These are phyloP conservation scores for Flaveria brownii DNA, from an alignment of 129 eudicot species.

Conservation along the genomic window DNA sequence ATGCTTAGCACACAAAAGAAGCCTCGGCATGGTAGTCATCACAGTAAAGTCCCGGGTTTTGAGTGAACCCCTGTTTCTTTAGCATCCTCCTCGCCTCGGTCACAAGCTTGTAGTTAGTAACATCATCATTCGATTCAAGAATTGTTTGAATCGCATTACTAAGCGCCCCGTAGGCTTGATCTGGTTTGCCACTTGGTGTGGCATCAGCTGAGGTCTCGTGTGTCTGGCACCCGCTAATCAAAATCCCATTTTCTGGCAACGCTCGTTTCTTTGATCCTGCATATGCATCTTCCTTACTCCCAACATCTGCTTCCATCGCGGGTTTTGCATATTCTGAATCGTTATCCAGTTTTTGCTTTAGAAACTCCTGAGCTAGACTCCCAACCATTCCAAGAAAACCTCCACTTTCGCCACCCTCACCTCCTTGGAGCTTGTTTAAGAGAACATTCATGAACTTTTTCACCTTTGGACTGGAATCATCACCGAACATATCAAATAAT, in stretches of 20 bases:
- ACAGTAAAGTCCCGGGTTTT: conserved; percentile 92
- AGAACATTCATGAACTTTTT: conserved; percentile 79
- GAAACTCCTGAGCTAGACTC: conserved; percentile 71
- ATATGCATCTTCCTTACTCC: conserved; percentile 53
- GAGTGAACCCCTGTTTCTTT: conserved; percentile 84
- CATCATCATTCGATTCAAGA: conserved; percentile 44
- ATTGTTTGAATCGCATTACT: conserved; percentile 89
- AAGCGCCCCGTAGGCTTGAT: conserved; percentile 85
- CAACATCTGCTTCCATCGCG: conserved; percentile 48
- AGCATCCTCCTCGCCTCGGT: conserved; percentile 65
- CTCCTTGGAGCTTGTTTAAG: conserved; percentile 54
- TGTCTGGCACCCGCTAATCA: conserved; percentile 94
- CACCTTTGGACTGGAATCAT: conserved; percentile 68
- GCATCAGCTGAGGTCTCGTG: conserved; percentile 97
- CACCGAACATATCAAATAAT: conserved; percentile 62
- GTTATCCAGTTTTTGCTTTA: conserved; percentile 76
- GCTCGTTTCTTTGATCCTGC: conserved; percentile 51
- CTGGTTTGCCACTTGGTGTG: conserved; percentile 64
- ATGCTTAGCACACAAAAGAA: conserved; percentile 54
- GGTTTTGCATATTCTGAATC: conserved; percentile 54
- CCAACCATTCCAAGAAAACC: conserved; percentile 90
- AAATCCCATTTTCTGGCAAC: conserved; percentile 63
- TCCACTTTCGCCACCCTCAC: conserved; percentile 41
- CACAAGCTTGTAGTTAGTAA: conserved; percentile 64
- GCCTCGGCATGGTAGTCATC: conserved; percentile 54